These are phyloP conservation scores for Aureobasidium melanogenum DNA, from an alignment of 2,329 filamentous ascomycete species.

Conservation along the genomic window DNA sequence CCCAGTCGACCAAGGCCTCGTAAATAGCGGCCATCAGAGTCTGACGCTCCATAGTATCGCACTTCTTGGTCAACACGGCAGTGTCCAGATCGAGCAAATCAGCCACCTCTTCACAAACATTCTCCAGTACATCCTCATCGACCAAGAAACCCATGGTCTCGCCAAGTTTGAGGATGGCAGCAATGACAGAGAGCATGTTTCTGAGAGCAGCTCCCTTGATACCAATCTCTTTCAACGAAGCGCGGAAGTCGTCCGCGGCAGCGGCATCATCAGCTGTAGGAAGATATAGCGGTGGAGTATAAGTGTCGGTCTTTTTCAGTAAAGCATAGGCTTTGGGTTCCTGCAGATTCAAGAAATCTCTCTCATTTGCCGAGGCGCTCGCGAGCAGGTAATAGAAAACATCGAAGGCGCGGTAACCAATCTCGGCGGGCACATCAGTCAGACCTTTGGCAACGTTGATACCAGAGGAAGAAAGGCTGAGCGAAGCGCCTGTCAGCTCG, in stretches of 20 bases:
- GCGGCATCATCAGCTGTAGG: constrained; percentile 89
- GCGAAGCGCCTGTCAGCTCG: constrained; percentile 62
- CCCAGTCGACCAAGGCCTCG: constrained; percentile 90
- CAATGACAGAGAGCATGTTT: constrained; percentile 75
- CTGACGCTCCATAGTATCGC: constrained; percentile 74
- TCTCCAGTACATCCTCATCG: constrained; percentile 75
- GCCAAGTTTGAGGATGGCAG: constrained; percentile 81
- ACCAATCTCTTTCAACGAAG: constrained; percentile 79
- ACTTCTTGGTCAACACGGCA: constrained; percentile 67
- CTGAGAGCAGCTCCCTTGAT: constrained; percentile 81
- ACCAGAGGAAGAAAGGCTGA: constrained; percentile 77
- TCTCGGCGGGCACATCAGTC: constrained; percentile 66
- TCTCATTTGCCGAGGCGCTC: constrained; percentile 78
- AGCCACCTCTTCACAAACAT: constrained; percentile 82
- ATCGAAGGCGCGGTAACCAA: constrained; percentile 86
- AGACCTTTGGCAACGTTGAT: constrained; percentile 77
- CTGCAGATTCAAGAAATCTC: constrained; percentile 78
- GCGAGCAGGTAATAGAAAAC: constrained; percentile 96
- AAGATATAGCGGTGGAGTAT: constrained; percentile 75
- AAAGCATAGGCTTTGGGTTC: constrained; percentile 67
- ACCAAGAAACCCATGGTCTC: constrained; percentile 79
- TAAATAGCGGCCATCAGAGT: constrained; percentile 81
- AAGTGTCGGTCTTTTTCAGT: constrained; percentile 75
- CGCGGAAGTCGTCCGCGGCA: constrained; percentile 84
- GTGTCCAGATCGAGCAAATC: constrained; percentile 80